Evolutionary conservation across 1,139 yeast genomes (phyloP), one percentile per base, ranked within the genome.

Genomic region (Pichia inconspicua): DNA sequence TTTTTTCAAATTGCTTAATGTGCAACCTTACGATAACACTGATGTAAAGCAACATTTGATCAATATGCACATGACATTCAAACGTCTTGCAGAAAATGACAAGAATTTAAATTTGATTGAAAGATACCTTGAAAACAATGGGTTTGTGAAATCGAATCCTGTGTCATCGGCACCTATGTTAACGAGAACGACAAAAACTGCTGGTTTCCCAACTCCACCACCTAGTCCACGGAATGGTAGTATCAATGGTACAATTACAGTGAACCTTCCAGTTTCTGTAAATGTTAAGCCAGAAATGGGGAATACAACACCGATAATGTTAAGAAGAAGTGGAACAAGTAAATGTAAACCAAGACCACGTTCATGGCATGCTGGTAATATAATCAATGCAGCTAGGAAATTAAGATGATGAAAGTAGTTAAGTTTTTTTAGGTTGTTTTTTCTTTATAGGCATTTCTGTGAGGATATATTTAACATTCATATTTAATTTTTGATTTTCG

Each of bases 361-460:
- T 3, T 47, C 48, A 41, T 50, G 53, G 53, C 48, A 50, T 38
- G 53, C 50, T n/a, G 47, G 50, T 35, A 38, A 30, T 10, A 41
- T 48, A 38, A 15, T 45, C 10, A 48, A 34, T 42, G 44, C 44
- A 2, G 51, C 51, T 12, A 48, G 43, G 38, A 50, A 43, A 22
- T 39, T 49, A 3, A 42, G 40, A 40, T n/a, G n/a, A n/a, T n/a
- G n/a, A n/a, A n/a, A n/a, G n/a, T n/a, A n/a, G n/a, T n/a, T n/a
- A n/a, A n/a, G n/a, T n/a, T n/a, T n/a, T 30, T 30, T 30, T 30
- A 12, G 14, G 34, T 50, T 62, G 65, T 52, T 58, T 63, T 3
- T 60, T 56, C 17, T 58, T 45, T 0, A 70, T 61, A 2, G 79
- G 75, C 4, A 73, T 75, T n/a, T 69, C 61, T 1, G 77, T 73